These are phyloP conservation scores for Coemansia sp. DNA, from an alignment of 192 early-diverging fungal species.

Conservation along the genomic window DNA sequence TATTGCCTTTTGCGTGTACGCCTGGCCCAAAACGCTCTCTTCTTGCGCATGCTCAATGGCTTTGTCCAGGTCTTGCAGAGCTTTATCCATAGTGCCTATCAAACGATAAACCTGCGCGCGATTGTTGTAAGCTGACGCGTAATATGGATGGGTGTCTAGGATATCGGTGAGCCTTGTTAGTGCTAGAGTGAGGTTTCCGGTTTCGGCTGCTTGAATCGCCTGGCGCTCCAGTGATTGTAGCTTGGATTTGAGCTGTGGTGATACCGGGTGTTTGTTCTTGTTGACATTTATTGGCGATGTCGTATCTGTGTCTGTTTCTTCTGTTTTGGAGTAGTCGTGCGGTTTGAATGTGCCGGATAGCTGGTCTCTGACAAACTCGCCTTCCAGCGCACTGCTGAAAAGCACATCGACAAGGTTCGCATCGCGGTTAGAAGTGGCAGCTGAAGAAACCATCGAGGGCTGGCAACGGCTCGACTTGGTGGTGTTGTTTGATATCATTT, in stretches of 20 bases:
- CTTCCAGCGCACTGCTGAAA: conserved; percentile 30
- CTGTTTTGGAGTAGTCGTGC: conserved; percentile 12
- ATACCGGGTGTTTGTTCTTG: conserved; percentile 10
- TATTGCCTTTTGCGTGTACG: conserved; percentile 68
- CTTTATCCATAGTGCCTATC: conserved; percentile 30
- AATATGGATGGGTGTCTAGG: conserved; percentile 52
- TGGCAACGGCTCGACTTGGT: no score
- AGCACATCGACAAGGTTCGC: conserved; percentile 40
- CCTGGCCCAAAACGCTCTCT: conserved; percentile 44
- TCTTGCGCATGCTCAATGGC: conserved; percentile 60
- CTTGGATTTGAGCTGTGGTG: not conserved
- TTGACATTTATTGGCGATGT: not conserved
- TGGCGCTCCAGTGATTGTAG: conserved; percentile 24
- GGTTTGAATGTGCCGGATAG: conserved; percentile 25
- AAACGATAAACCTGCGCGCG: conserved; percentile 56
- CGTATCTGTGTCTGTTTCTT: not conserved
- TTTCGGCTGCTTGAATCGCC: conserved; percentile 46
- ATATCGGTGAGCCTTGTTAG: conserved; percentile 38
- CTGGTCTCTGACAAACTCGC: conserved; percentile 51
- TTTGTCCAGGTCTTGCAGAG: conserved; percentile 57
- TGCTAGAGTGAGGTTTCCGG: conserved; percentile 33
- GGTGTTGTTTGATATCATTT: no score
- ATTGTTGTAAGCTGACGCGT: conserved; percentile 72
- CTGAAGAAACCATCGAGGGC: no score
- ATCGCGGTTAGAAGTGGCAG: conserved; percentile 9